Percentiles rank a stretch among this genome's conserved stretches.
Conservation (phyloP, 2,329 filamentous ascomycete species). For the Pseudofabraea citricarpa region DNA sequence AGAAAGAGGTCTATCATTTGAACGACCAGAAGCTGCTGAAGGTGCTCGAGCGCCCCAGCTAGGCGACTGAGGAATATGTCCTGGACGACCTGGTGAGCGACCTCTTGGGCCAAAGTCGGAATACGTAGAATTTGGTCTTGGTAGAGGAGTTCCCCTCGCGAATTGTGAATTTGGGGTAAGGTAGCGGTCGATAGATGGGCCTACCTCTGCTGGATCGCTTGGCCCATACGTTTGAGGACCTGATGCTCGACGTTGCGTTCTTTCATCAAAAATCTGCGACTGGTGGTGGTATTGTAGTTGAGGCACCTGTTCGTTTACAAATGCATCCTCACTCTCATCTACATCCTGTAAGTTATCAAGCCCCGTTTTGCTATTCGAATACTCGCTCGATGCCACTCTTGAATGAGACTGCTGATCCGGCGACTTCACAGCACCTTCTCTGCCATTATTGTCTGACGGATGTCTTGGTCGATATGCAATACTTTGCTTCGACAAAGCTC, state of each 20-base stretch:
- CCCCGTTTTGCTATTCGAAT: constrained; percentile 8
- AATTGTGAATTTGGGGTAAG: constrained; percentile 53
- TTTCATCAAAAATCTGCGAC: constrained; percentile 37
- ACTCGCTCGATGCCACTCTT: constrained; percentile 17
- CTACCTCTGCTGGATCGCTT: constrained; percentile 36
- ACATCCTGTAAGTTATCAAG: constrained; percentile 4
- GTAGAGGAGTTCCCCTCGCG: constrained; percentile 52
- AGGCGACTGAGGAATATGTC: constrained; percentile 20
- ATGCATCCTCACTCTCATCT: constrained; percentile 18
- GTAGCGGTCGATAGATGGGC: constrained; percentile 51
- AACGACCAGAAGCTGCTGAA: constrained; percentile 24
- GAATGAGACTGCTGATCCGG: no score
- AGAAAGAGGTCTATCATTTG: constrained; percentile 26
- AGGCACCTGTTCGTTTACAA: constrained; percentile 34
- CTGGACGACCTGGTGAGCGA: constrained; percentile 44
- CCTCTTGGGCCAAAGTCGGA: constrained; percentile 66
- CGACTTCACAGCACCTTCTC: no score
- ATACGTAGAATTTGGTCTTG: constrained; percentile 71
- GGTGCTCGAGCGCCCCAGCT: constrained; percentile 21
- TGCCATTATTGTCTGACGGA: constrained; percentile 11
- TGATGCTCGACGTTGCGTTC: constrained; percentile 22
- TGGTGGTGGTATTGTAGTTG: constrained; percentile 57
- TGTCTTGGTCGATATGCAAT: constrained; percentile 23
- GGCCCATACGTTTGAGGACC: constrained; percentile 2
- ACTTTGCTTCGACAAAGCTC: constrained; percentile 11